Evolutionary conservation across 345 rosid species (phyloP), one percentile per base, ranked within the genome.

Genomic region (Physaria fendleri): DNA sequence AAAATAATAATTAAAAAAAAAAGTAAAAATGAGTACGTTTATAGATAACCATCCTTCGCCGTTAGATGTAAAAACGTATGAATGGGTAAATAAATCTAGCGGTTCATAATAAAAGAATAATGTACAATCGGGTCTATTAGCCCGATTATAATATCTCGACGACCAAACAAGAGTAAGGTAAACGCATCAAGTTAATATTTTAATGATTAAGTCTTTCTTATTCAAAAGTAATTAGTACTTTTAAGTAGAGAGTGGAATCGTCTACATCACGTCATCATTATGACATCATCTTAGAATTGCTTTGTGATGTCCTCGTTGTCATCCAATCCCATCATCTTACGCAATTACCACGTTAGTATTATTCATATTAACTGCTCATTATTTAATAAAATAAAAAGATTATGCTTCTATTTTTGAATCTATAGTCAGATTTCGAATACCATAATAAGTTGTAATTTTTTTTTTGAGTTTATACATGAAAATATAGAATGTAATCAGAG

Each of bases 111-210:
- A 18, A 30, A 23, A 59, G n/a, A 25, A 5, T 8, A 9, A 0
- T 18, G 25, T 51, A 11, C 4, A 8, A 3, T 25, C 47, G n/a
- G 30, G 18, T 50, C 3, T 47, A 48, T 1, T 15, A 8, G 71
- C n/a, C n/a, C n/a, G n/a, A n/a, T n/a, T n/a, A n/a, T n/a, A 66
- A 51, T 32, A 32, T 29, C 5, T 40, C 23, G 6, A 5, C 22
- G 65, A 67, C 65, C 66, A 1, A 68, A 39, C 54, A 50, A 10
- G 60, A 50, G 72, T 42, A 41, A 59, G 59, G 59, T 67, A 51
- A 59, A 67, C 72, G 72, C 60, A 49, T 41, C 59, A 59, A 59
- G 66, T 68, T 61, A 59, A 67, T 17, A 1, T 2, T 5, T 17
- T 10, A 2, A 52, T 59, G 32, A 41, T 32, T 30, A 4, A 46